Conservation (phyloP, 2,329 filamentous ascomycete genomes). For the Epicoccum sorghinum region DNA sequence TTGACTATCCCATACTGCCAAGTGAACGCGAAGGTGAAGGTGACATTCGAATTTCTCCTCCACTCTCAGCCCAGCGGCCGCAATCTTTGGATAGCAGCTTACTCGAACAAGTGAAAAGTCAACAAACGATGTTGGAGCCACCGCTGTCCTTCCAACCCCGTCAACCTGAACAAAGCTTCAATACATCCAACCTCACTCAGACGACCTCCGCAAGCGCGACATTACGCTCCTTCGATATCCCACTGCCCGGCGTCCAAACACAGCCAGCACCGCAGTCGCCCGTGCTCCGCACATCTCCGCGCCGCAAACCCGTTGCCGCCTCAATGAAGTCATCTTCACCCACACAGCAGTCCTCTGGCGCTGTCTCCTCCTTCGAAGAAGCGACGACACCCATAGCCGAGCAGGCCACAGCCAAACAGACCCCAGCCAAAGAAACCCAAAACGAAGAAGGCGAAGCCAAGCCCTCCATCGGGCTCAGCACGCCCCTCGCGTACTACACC, state of each 20-base stretch:
- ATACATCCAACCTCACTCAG: slow-evolving; percentile 50
- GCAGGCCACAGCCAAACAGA: background rate
- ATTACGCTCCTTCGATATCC: slow-evolving; percentile 29
- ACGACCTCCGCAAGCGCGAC: slow-evolving; percentile 23
- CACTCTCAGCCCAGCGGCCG: slow-evolving; percentile 19
- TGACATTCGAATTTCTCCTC: slow-evolving; percentile 19
- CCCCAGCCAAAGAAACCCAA: too few relatives aligned
- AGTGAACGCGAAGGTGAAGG: slow-evolving; percentile 20
- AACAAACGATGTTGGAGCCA: slow-evolving; percentile 23
- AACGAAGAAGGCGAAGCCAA: background rate
- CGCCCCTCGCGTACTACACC: slow-evolving; percentile 53
- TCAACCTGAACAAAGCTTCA: slow-evolving; percentile 30
- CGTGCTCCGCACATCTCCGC: slow-evolving; percentile 6
- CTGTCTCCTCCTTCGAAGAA: slow-evolving; percentile 12
- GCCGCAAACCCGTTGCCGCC: slow-evolving; percentile 15
- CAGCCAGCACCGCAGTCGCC: slow-evolving; percentile 9
- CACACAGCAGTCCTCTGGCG: slow-evolving; percentile 1
- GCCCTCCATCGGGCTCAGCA: slow-evolving; percentile 48
- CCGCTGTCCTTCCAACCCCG: slow-evolving; percentile 31
- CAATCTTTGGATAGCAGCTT: slow-evolving; percentile 22
- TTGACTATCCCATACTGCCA: background rate
- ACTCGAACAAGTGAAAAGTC: slow-evolving; percentile 37
- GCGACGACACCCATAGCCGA: slow-evolving; percentile 8
- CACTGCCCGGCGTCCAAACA: slow-evolving; percentile 13
- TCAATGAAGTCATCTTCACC: slow-evolving; percentile 18